Base-by-base conservation (phyloP, 1,139 yeast genomes). In the Magnusiomyces magnusii region DNA sequence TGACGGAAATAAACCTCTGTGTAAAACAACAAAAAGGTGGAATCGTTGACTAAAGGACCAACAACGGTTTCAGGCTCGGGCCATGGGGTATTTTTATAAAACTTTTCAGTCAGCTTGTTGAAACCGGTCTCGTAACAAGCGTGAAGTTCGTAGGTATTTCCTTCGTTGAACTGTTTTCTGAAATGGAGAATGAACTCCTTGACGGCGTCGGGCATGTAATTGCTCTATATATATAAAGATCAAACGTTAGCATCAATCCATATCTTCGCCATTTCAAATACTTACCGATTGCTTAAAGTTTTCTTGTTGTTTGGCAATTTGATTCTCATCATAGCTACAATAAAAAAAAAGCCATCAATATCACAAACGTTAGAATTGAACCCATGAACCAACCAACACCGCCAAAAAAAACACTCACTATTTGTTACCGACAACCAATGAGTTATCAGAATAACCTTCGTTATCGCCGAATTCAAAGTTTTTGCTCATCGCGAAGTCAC, bases 1-100 rank as follows among this genome's bases (percentile, higher is more conserved):
- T 78, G 82, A 63, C 81, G 75, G 70, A 76, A 78, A 69, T 78
- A 78, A 55, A 78, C 75, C 67, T 78, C 81, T 24, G 79, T 73
- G 71, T 78, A 78, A 55, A 78, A 70, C 47, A 76, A 74, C 60
- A 78, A 66, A 64, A 78, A 78, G 25, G 72, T 73, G 62, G 75
- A 76, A 63, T 78, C 81, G 60, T 76, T 69, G 52, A 78, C 81
- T 44, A 78, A 64, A 24, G 78, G 75, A 10, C 76, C 72, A 47
- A 78, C 77, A 25, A 75, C 77, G 47, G 67, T 65, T 52, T 71
- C 69, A 47, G 82, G 80, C 24, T 75, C 74, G 28, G 82, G 82
- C 81, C 81, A 78, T 42, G 78, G 67, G 17, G 73, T 53, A 58
- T 67, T 71, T 64, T 76, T 75, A 69, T 74, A 78, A 66, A 71